Conservation (phyloP, 805 yeast species). For the Candida loeiensis region DNA sequence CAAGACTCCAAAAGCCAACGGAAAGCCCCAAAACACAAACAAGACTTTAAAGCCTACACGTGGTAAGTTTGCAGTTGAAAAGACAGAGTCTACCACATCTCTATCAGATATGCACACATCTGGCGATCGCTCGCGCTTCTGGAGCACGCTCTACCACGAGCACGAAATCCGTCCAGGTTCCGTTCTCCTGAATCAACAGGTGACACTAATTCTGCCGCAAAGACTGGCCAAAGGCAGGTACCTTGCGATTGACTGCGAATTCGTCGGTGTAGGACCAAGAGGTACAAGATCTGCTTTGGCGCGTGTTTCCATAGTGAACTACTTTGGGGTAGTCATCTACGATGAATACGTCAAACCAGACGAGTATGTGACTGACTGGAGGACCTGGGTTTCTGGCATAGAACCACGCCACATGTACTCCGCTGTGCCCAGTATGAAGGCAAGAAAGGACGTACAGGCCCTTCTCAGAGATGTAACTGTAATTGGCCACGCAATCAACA, state of each 20-base stretch:
- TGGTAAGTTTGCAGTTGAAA: too few species aligned
- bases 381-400: conserved; percentile 91
- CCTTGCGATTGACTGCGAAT: conserved; percentile 87
- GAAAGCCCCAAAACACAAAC: too few species aligned
- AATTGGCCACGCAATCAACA: conserved; percentile 83
- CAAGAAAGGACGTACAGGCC: conserved; percentile 54
- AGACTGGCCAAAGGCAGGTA: conserved; percentile 57
- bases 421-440: conserved; percentile 66
- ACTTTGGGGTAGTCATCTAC: conserved; percentile 64
- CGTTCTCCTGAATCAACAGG: not conserved
- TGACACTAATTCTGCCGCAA: not conserved
- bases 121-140: not conserved
- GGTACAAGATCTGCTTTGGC: conserved; percentile 74
- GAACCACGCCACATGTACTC: conserved; percentile 62
- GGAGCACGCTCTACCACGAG: not conserved
- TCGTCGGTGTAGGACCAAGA: conserved; percentile 83
- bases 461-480: conserved; percentile 50
- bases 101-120: too few species aligned
- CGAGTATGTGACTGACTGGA: conserved; percentile 80
- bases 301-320: conserved; percentile 83
- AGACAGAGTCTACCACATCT: too few species aligned
- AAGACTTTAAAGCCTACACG: too few species aligned
- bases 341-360: conserved; percentile 76
- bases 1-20: too few species aligned
- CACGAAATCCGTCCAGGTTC: not conserved